Evolutionary conservation across 2,329 filamentous ascomycete species (phyloP), one percentile per base, ranked within the genome.

Genomic region (Hawksworthiomyces lignivorus): DNA sequence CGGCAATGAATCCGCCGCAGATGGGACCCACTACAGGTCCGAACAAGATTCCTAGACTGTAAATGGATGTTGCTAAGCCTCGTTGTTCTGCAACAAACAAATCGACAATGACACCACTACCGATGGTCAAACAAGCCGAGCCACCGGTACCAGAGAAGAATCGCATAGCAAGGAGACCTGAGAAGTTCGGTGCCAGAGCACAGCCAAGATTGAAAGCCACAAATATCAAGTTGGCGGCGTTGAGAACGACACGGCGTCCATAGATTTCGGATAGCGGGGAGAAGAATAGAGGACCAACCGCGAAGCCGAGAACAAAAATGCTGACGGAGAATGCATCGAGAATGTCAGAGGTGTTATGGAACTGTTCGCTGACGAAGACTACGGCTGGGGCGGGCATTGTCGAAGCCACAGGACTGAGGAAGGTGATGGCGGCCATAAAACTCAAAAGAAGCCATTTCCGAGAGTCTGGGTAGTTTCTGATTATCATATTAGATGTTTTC

Each of bases 111-210:
- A 75, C 75, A 18, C 80, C 81, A 2, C 80, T 80, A 0, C 79
- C 82, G 49, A 82, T 84, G 0, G 79, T 84, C 0, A 86, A 61
- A 47, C 84, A 83, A 0, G 74, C 72, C 0, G 79, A 84, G 5
- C 80, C 81, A 62, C 82, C 77, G 46, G 82, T 81, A 0, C 80
- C 81, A 0, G 79, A 82, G 42, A 84, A 62, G 52, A 81, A 73
- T 3, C 82, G 75, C 53, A 84, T 84, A 36, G 82, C 63, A 54
- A 81, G 83, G 56, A 81, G 85, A 0, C 73, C 62, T 2, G 69
- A 69, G 7, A 85, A 62, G 48, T 82, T 82, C 0, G 81, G 80
- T 2, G 80, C 70, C 3, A 83, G 59, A 0, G 81, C 80, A 0
- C 79, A 82, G 22, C 77, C 82, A 19, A 80, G 11, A 14, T 24